Percentiles rank a stretch among this genome's conserved stretches.
phyloP scores from a whole-genome alignment of 257 asterid species.

The Rauvolfia tetraphylla region DNA sequence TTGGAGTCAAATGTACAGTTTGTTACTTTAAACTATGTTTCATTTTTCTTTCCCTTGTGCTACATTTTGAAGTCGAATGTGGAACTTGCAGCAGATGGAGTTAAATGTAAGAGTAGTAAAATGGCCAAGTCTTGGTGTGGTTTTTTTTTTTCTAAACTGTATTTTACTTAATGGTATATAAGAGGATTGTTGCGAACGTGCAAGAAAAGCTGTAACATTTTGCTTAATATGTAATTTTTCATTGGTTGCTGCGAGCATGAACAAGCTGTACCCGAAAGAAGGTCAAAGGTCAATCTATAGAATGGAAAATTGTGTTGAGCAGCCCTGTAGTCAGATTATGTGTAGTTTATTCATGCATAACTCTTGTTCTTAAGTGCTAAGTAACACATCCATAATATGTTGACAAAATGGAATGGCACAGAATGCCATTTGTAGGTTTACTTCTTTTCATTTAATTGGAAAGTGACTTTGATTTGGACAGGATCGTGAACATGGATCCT shows the following conservation, averaged over 20 bases:
- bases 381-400: background rate
- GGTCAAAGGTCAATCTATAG: background rate
- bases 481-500: conserved; percentile 23
- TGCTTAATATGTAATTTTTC: too few relatives aligned
- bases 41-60: background rate
- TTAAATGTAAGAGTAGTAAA: too few relatives aligned
- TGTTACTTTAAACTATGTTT: background rate
- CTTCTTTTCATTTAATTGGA: background rate
- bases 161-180: background rate
- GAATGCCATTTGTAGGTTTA: background rate
- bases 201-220: too few relatives aligned
- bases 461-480: background rate
- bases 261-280: background rate
- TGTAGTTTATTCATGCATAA: background rate
- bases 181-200: background rate
- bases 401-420: background rate
- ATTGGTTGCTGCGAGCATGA: too few relatives aligned
- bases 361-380: background rate
- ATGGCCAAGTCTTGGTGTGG: too few relatives aligned
- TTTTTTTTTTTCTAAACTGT: too few relatives aligned
- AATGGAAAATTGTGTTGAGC: background rate
- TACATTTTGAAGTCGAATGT: background rate
- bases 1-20: background rate
- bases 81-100: too few relatives aligned
- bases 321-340: background rate